Percentiles rank a stretch among this genome's conserved stretches.
Conservation (phyloP, 768 basidiomycete species). For the Suillus cothurnatus region DNA sequence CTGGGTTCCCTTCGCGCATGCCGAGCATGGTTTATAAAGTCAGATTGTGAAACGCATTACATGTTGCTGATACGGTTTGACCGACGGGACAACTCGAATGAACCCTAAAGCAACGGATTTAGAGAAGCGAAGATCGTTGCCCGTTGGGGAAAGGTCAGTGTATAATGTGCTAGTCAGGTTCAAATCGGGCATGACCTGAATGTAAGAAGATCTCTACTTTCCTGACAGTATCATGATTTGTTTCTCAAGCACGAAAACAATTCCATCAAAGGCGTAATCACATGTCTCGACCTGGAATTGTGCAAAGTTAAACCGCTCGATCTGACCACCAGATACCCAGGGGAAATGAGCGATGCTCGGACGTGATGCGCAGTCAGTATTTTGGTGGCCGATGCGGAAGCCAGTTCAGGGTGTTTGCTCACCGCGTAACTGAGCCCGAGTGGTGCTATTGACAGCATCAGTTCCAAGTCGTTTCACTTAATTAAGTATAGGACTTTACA, state of each 20-base stretch:
- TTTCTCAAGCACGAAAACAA: background rate
- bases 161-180: background rate
- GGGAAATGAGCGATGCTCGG: background rate
- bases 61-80: conserved; percentile 7
- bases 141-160: conserved; percentile 17
- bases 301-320: background rate
- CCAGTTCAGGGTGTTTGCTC: background rate
- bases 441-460: background rate
- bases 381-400: background rate
- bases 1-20: background rate
- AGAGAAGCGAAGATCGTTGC: conserved; percentile 24
- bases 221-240: background rate
- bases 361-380: background rate
- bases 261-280: background rate
- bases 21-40: background rate
- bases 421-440: background rate
- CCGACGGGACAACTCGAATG: conserved; percentile 11
- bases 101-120: conserved; percentile 37
- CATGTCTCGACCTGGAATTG: background rate
- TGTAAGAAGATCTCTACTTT: background rate
- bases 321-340: background rate
- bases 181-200: background rate
- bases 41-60: background rate
- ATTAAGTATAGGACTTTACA: background rate
- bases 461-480: background rate